These are phyloP conservation scores for Exobasidium cylindrosporum DNA, from an alignment of 1,284 basidiomycete genomes.

Conservation along the genomic window DNA sequence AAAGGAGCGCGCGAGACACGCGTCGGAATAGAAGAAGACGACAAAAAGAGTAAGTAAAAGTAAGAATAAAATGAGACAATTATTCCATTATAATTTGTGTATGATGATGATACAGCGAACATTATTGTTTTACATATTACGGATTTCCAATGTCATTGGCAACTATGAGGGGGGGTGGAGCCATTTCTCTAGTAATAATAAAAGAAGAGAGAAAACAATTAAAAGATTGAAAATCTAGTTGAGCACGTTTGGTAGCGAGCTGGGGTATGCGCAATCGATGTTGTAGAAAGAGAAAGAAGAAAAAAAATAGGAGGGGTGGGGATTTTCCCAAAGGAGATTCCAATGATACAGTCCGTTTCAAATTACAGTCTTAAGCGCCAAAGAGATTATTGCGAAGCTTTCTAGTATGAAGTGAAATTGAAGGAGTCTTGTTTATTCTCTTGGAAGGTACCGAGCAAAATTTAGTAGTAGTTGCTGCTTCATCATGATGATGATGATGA, in stretches of 20 bases:
- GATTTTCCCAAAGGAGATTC: neutral
- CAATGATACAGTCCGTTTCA: neutral
- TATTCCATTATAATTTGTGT: no score
- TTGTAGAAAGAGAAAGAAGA: neutral
- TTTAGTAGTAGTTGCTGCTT: neutral
- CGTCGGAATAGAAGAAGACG: no score
- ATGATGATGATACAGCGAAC: no score
- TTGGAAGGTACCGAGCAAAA: neutral
- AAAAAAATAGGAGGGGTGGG: neutral
- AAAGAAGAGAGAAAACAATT: neutral
- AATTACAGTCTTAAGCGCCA: neutral
- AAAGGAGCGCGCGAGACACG: no score
- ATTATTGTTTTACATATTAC: no score
- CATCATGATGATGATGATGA: no score
- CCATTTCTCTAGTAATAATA: no score
- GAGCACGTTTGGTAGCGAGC: neutral
- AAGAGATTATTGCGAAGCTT: neutral
- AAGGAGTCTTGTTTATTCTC: neutral
- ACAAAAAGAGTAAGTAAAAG: no score
- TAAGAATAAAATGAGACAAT: no score
- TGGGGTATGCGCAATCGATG: neutral
- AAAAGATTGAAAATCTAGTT: neutral
- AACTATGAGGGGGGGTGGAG: no score
- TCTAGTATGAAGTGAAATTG: neutral
- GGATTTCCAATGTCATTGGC: no score